Percentiles rank a stretch among this genome's conserved stretches.
Evolutionary conservation across 2,329 filamentous ascomycete genomes (phyloP).

Genomic region (Pseudocercospora fuligena): DNA sequence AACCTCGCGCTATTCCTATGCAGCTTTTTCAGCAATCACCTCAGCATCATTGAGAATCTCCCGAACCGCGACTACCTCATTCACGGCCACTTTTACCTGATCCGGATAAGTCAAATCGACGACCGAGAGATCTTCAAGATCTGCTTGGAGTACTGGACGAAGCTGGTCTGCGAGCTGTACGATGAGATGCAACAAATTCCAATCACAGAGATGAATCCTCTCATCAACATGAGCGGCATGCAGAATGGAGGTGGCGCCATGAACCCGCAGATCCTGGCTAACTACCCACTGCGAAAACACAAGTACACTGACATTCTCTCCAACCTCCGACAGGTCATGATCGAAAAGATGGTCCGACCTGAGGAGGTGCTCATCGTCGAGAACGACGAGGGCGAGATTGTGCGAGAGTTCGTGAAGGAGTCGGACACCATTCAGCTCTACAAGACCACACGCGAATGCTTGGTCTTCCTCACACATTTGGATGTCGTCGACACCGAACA

Average conservation of each 20-base stretch:
- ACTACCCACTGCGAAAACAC: constrained; percentile 94
- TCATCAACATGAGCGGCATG: constrained; percentile 78
- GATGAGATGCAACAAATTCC: constrained; percentile 98
- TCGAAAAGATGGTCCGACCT: constrained; percentile 98
- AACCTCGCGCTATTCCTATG: constrained; percentile 94
- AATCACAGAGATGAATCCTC: constrained; percentile 87
- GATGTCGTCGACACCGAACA: constrained; percentile 97
- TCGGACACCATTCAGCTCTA: constrained; percentile 98
- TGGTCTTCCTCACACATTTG: constrained; percentile 95
- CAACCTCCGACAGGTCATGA: constrained; percentile 96
- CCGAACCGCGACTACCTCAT: constrained; percentile 94
- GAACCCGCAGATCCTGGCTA: constrained; percentile 81
- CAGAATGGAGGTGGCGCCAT: constrained; percentile 80
- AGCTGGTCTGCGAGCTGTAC: constrained; percentile 95
- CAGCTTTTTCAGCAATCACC: constrained; percentile 94
- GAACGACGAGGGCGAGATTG: constrained; percentile 98
- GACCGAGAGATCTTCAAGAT: constrained; percentile 99
- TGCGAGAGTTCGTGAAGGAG: constrained; percentile 98
- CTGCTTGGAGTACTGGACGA: constrained; percentile 98
- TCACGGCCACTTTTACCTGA: constrained; percentile 96
- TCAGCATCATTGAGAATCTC: constrained; percentile 92
- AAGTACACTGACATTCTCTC: constrained; percentile 95
- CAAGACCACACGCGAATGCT: constrained; percentile 96
- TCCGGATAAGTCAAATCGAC: constrained; percentile 97
- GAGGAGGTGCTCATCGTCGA: constrained; percentile 99